Evolutionary conservation across 2,329 filamentous ascomycete species (phyloP), one percentile per base, ranked within the genome.

Genomic region (Plectosphaerella cucumerina): DNA sequence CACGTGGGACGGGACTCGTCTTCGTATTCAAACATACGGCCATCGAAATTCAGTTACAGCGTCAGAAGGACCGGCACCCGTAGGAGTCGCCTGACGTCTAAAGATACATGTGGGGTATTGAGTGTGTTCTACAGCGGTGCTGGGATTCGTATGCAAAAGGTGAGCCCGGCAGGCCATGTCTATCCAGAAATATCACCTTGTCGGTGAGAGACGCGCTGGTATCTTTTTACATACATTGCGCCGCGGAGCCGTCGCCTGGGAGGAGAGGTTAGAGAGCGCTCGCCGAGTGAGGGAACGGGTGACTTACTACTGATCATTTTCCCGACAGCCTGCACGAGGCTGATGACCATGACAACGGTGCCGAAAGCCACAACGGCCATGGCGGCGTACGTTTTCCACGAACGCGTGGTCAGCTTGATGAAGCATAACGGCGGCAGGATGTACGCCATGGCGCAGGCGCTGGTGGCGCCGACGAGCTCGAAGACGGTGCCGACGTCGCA

Each of bases 401-500:
- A 86, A 59, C 85, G 75, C 52, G 85, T 91, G 59, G 89, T 93
- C 53, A 99, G 75, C 72, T 95, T 96, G 64, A 99, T 88, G 68
- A 94, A 99, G 70, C 94, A 99, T 50, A 97, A 73, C 22, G 94
- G 94, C 55, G 94, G 94, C 53, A 99, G 73, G 46, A 99, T 96
- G 66, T 97, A 99, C 0, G 94, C 94, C 67, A 99, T 79, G 6
- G 90, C 91, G 60, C 92, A 94, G 3, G 94, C 94, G 65, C 89
- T 95, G 34, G 94, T 99, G 6, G 94, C 91, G 55, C 94, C 94
- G 52, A 99, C 94, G 17, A 99, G 77, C 73, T 99, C 94, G 64
- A 99, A 97, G 1, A 99, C 93, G 43, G 89, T 83, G 48, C 94
- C 94, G 4, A 99, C 77, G 66, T 99, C 94, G 70, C 94, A 97